phyloP scores from a whole-genome alignment of 495 filamentous ascomycete genomes.

The Lentithecium fluviatile region DNA sequence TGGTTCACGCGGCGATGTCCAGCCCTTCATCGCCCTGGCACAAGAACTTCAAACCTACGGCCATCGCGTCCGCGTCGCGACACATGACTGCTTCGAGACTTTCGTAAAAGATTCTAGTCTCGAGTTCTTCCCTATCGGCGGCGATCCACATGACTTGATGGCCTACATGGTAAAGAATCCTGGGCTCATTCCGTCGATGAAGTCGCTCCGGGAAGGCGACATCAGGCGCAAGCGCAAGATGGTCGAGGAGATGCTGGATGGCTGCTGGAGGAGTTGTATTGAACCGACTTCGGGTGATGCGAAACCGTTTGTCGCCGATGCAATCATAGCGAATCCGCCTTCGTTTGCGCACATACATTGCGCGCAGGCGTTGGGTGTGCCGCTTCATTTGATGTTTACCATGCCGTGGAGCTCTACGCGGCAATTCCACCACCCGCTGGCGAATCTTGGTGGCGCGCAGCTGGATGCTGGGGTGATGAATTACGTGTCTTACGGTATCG shows the following conservation, averaged over 20 bases:
- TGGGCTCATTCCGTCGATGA: slow-evolving; percentile 70
- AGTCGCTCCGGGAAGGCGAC: slow-evolving; percentile 65
- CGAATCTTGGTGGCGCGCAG: slow-evolving; percentile 64
- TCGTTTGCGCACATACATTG: slow-evolving; percentile 80
- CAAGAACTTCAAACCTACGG: slow-evolving; percentile 62
- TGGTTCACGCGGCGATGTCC: slow-evolving; percentile 75
- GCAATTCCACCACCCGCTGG: slow-evolving; percentile 70
- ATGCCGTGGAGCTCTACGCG: slow-evolving; percentile 68
- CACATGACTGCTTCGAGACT: slow-evolving; percentile 67
- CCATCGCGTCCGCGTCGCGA: slow-evolving; percentile 77
- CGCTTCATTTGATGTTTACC: slow-evolving; percentile 82
- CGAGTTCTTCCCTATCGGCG: slow-evolving; percentile 79
- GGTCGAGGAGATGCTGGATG: slow-evolving; percentile 70
- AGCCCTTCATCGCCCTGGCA: slow-evolving; percentile 71
- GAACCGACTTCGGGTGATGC: background rate
- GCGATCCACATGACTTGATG: slow-evolving; percentile 78
- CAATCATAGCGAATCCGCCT: slow-evolving; percentile 81
- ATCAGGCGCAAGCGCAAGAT: slow-evolving; percentile 62
- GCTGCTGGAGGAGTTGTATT: slow-evolving; percentile 76
- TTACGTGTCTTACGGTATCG: slow-evolving; percentile 69
- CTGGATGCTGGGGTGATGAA: slow-evolving; percentile 61
- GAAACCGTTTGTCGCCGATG: slow-evolving; percentile 68
- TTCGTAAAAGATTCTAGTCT: slow-evolving; percentile 68
- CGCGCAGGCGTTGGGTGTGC: slow-evolving; percentile 76
- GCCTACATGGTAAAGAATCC: slow-evolving; percentile 76